These are phyloP conservation scores for Cornus florida DNA, from an alignment of 148 eudicot genomes.

Conservation along the genomic window DNA sequence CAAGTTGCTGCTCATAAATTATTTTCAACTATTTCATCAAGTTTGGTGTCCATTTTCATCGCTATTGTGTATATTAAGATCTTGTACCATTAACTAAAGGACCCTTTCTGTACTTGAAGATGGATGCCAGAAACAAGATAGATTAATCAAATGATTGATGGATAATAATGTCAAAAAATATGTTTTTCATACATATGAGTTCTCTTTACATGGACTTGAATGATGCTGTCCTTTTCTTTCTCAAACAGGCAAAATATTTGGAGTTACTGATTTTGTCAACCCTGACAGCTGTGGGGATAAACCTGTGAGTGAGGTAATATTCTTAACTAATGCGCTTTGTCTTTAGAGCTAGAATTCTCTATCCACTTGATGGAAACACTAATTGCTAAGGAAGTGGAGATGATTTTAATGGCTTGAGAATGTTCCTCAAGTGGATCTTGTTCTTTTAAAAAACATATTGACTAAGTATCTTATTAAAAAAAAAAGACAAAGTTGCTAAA, in stretches of 20 bases:
- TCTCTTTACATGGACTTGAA: background rate
- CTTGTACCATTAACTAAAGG: background rate
- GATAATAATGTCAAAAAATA: no score
- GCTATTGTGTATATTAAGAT: background rate
- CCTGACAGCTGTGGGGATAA: slow-evolving; percentile 39
- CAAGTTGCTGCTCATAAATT: no score
- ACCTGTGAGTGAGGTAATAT: slow-evolving; percentile 67
- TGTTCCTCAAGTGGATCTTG: background rate
- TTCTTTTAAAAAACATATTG: background rate
- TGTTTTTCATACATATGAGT: background rate
- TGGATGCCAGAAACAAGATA: background rate
- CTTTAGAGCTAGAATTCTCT: background rate
- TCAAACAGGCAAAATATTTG: slow-evolving; percentile 65
- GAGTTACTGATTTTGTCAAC: slow-evolving; percentile 80
- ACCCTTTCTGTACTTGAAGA: background rate
- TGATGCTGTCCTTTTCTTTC: background rate
- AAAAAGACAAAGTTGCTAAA: background rate
- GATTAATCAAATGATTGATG: background rate
- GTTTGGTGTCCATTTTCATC: background rate
- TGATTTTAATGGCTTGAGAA: background rate
- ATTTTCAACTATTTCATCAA: no score
- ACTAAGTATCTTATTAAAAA: background rate
- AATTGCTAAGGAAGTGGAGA: background rate
- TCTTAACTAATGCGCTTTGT: background rate
- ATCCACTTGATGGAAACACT: background rate